Evolutionary conservation across 2,329 filamentous ascomycete genomes (phyloP), one percentile per base, ranked within the genome.

Genomic region (Botrytis medusae): DNA sequence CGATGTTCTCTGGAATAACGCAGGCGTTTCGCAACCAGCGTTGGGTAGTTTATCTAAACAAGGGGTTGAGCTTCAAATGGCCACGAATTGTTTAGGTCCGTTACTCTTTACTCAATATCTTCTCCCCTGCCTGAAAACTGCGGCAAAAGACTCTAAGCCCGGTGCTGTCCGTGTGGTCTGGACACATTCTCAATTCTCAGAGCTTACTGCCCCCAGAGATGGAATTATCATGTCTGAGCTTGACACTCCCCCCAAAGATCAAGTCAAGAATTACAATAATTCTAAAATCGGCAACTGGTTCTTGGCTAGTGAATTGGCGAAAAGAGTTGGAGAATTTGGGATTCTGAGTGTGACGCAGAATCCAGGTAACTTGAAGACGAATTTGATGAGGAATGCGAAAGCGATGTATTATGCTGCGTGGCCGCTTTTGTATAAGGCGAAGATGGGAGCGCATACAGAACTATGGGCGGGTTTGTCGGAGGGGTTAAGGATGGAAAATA

Each of bases 1-100:
- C 1, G 77, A 85, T 73, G 81, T 83, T 5, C 77, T 85, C 0
- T 82, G 80, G 74, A 80, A 82, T 73, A 82, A 81, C 72, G 82
- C 82, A 29, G 81, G 78, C 25, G 80, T 84, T 16, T 81, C 82
- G 79, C 74, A 72, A 9, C 79, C 69, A 2, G 78, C 77, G 20
- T 18, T 37, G 8, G 74, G 76, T 10, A 73, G 46, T 46, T 42
- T 57, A 40, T 71, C 70, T 29, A 44, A 51, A 7, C 72, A 78
- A 72, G 74, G 72, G 16, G 54, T 74, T 61, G 76, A 78, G 29
- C 16, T 71, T 14, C 51, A 65, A 25, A 54, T 77, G 1, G 75
- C 74, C 8, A 73, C 70, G 0, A 76, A 78, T 63, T 76, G 73
- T 42, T 51, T 79, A 7, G 76, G 68, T 5, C 46, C 72, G 1